Percentiles rank a stretch among this genome's conserved stretches.
These are phyloP conservation scores for Lactarius quietus DNA, from an alignment of 768 basidiomycete genomes.

Conservation along the genomic window DNA sequence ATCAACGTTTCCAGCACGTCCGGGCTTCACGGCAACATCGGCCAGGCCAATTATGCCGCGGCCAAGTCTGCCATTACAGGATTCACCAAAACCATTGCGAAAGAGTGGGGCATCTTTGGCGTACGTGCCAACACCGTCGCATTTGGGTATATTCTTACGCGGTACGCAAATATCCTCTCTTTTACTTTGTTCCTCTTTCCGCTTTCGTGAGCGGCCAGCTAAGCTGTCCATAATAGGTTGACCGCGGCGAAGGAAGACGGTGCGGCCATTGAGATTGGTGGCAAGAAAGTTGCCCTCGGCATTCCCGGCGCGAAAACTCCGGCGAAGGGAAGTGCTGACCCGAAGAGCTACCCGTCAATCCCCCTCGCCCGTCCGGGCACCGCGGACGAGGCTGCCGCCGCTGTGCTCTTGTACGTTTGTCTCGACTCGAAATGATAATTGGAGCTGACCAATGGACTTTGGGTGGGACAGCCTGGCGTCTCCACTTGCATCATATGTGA, in stretches of 20 bases:
- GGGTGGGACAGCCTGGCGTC: slow-evolving; percentile 56
- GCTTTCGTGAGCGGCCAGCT: not conserved
- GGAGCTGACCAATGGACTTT: slow-evolving; percentile 19
- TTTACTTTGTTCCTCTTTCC: slow-evolving; percentile 10
- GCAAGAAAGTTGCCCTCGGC: slow-evolving; percentile 80
- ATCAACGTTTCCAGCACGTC: slow-evolving; percentile 78
- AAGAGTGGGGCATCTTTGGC: slow-evolving; percentile 83
- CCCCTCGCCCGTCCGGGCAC: slow-evolving; percentile 67
- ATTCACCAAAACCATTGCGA: slow-evolving; percentile 80
- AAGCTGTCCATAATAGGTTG: slow-evolving; percentile 41
- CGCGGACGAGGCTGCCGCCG: slow-evolving; percentile 73
- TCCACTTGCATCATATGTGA: slow-evolving; percentile 75
- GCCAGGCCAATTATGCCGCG: slow-evolving; percentile 79
- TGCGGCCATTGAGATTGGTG: slow-evolving; percentile 70
- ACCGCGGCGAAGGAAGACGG: slow-evolving; percentile 80
- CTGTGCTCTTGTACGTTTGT: slow-evolving; percentile 67
- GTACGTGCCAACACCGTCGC: slow-evolving; percentile 82
- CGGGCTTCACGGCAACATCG: slow-evolving; percentile 86
- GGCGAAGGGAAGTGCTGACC: slow-evolving; percentile 37
- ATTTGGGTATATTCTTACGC: slow-evolving; percentile 72
- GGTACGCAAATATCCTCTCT: slow-evolving; percentile 39
- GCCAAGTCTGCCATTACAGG: slow-evolving; percentile 78
- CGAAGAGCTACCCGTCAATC: slow-evolving; percentile 41
- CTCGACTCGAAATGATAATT: not conserved
- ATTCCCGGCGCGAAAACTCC: slow-evolving; percentile 55